phyloP scores from a whole-genome alignment of 164 flowering plant species.

The Cinnamomum micranthum region DNA sequence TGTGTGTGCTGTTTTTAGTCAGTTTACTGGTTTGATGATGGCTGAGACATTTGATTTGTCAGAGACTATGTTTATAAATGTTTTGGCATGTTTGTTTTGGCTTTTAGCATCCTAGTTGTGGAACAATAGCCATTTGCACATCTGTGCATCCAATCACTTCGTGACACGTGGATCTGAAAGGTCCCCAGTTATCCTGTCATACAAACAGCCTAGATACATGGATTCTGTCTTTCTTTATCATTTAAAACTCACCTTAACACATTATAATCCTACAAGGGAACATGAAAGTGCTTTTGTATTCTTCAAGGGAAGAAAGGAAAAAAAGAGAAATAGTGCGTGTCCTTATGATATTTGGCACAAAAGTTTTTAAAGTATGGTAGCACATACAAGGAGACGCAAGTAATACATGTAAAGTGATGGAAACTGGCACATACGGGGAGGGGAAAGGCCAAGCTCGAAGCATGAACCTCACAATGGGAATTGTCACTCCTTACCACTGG shows the following conservation, averaged over 20 bases:
- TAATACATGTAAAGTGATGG: too few species aligned
- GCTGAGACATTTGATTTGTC: neutral
- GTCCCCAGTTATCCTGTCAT: neutral
- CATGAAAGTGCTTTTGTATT: neutral
- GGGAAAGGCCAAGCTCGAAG: too few species aligned
- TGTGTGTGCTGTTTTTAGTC: neutral
- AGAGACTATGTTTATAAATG: neutral
- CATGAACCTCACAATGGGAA: too few species aligned
- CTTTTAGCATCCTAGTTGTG: neutral
- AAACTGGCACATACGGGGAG: too few species aligned
- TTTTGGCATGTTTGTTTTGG: neutral
- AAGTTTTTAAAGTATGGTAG: too few species aligned
- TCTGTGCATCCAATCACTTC: neutral
- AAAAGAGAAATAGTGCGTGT: neutral
- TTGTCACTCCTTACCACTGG: too few species aligned
- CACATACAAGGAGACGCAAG: too few species aligned
- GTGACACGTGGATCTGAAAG: neutral
- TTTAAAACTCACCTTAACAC: too few species aligned
- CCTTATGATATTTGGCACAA: too few species aligned
- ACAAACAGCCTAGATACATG: neutral
- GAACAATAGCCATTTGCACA: neutral
- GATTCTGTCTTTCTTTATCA: neutral
- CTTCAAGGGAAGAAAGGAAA: neutral
- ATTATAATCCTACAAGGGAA: neutral
- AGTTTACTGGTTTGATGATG: neutral